These are phyloP conservation scores for Rubroboletus pulcherrimus DNA, from an alignment of 768 basidiomycete species.

Conservation along the genomic window DNA sequence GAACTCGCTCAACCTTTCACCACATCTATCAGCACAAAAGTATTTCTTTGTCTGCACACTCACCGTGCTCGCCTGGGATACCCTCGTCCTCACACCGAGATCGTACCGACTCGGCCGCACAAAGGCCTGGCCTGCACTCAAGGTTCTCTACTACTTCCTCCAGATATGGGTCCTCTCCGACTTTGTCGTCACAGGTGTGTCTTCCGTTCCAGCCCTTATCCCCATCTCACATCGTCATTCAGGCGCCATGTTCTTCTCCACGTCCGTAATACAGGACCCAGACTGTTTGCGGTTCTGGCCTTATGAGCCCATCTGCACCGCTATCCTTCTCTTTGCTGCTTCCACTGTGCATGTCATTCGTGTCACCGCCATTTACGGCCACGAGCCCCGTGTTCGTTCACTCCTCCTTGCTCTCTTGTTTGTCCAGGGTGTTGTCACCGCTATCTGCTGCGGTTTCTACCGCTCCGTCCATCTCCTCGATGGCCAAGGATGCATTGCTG, in stretches of 20 bases:
- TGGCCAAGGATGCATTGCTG: conserved; percentile 85
- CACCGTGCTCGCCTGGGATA: conserved; percentile 88
- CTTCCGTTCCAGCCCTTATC: background rate
- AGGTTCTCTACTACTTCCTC: conserved; percentile 71
- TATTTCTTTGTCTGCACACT: conserved; percentile 89
- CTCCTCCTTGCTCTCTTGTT: conserved; percentile 59
- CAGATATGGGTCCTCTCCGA: conserved; percentile 76
- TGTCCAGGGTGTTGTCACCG: conserved; percentile 69
- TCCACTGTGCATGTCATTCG: conserved; percentile 77
- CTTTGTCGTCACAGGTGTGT: conserved; percentile 68
- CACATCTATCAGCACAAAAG: conserved; percentile 81
- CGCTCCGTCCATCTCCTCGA: conserved; percentile 70
- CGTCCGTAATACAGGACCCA: conserved; percentile 49
- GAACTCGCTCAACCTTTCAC: conserved; percentile 64
- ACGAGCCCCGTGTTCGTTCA: conserved; percentile 49
- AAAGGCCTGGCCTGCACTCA: conserved; percentile 70
- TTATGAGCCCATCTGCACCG: conserved; percentile 84
- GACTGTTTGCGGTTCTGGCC: conserved; percentile 73
- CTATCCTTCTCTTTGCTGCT: conserved; percentile 65
- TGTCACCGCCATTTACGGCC: conserved; percentile 71
- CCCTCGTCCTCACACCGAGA: conserved; percentile 77
- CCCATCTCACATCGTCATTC: conserved; percentile 6
- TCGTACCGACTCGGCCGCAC: conserved; percentile 67
- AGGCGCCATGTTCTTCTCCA: conserved; percentile 86
- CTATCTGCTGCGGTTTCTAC: conserved; percentile 73